Conservation (phyloP, 106 monocot genomes). For the Platanthera zijinensis region DNA sequence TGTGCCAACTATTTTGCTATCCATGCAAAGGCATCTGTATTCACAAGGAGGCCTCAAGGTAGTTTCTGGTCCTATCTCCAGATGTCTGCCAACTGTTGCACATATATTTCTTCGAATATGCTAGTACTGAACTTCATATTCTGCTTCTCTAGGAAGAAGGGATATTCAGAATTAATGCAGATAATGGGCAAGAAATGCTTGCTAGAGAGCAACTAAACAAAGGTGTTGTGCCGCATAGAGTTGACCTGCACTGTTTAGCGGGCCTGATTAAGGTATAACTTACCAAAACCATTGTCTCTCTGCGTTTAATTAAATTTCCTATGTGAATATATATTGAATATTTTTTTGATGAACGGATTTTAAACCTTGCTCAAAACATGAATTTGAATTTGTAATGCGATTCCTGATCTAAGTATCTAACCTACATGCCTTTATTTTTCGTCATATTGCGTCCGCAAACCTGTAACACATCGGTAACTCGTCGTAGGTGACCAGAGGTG, state of each 20-base stretch:
- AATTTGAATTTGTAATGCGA: not conserved
- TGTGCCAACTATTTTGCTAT: slow-evolving; percentile 44
- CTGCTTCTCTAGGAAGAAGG: slow-evolving; percentile 31
- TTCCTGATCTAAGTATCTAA: too few relatives aligned
- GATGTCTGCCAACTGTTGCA: not conserved
- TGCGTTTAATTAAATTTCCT: not conserved
- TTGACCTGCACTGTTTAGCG: slow-evolving; percentile 46
- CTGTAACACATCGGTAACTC: too few relatives aligned
- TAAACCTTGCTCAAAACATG: not conserved
- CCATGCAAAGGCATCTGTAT: slow-evolving; percentile 48
- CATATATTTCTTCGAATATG: slow-evolving; percentile 1
- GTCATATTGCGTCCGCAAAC: too few relatives aligned
- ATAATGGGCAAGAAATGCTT: slow-evolving; percentile 28
- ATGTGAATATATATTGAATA: not conserved
- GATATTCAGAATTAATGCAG: slow-evolving; percentile 51
- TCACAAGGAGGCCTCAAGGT: slow-evolving; percentile 45
- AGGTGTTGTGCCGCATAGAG: slow-evolving; percentile 30
- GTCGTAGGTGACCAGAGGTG: too few relatives aligned
- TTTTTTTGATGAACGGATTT: not conserved
- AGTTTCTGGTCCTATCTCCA: not conserved
- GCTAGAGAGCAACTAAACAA: slow-evolving; percentile 35
- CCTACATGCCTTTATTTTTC: too few relatives aligned
- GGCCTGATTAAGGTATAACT: slow-evolving; percentile 40
- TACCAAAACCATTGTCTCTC: not conserved
- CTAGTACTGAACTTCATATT: not conserved